These are phyloP conservation scores for Aspergillus sojae DNA, from an alignment of 2,329 filamentous ascomycete genomes.

Conservation along the genomic window DNA sequence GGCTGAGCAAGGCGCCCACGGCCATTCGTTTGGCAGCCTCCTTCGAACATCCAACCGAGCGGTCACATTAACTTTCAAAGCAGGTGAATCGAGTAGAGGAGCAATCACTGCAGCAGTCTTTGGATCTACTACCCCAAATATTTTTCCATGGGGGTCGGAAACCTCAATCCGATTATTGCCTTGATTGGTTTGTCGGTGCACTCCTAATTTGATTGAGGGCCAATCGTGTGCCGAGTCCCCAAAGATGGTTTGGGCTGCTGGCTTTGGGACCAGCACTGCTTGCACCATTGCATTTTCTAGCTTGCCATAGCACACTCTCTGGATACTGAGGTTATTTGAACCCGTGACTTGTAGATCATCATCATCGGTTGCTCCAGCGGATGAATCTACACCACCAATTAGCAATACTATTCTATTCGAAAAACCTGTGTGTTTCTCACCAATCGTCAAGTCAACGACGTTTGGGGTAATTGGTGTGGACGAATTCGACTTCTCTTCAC, in stretches of 20 bases:
- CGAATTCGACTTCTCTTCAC: slow-evolving; percentile 47
- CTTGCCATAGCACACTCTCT: slow-evolving; percentile 81
- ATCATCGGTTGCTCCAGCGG: slow-evolving; percentile 32
- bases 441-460: slow-evolving; percentile 50
- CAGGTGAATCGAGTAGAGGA: slow-evolving; percentile 70
- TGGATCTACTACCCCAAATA: slow-evolving; percentile 76
- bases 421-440: slow-evolving; percentile 22
- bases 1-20: slow-evolving; percentile 64
- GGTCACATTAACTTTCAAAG: slow-evolving; percentile 68
- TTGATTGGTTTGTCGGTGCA: slow-evolving; percentile 63
- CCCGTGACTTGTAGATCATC: slow-evolving; percentile 49
- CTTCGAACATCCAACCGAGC: slow-evolving; percentile 70
- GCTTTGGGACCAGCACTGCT: slow-evolving; percentile 70
- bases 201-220: slow-evolving; percentile 73
- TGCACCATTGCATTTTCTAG: slow-evolving; percentile 69
- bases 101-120: slow-evolving; percentile 68
- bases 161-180: slow-evolving; percentile 65
- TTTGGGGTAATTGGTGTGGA: slow-evolving; percentile 53
- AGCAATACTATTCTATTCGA: slow-evolving; percentile 15
- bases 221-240: slow-evolving; percentile 58
- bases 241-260: slow-evolving; percentile 62
- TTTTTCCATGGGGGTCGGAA: slow-evolving; percentile 68
- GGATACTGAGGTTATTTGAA: slow-evolving; percentile 62
- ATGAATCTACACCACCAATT: slow-evolving; percentile 24
- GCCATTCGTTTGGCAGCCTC: slow-evolving; percentile 64